Percentiles rank a stretch among this genome's conserved stretches.
These are phyloP conservation scores for Comarum palustre DNA, from an alignment of 306 rosid genomes.

Conservation along the genomic window DNA sequence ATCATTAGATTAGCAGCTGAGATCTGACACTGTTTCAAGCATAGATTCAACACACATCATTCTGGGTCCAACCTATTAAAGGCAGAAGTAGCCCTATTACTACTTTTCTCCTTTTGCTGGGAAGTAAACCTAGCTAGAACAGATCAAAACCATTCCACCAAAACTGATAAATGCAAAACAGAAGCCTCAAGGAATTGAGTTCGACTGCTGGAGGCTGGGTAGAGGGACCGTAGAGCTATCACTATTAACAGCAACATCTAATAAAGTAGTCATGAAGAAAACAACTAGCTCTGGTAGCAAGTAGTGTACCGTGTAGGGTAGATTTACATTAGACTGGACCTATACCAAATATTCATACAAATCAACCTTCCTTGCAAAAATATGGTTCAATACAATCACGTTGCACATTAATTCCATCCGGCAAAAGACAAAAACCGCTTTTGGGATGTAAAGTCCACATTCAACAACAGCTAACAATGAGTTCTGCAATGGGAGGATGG, in stretches of 20 bases:
- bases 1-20: neutral
- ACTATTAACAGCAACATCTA: constrained; percentile 6
- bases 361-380: neutral
- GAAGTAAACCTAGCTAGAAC: neutral
- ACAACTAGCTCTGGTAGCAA: neutral
- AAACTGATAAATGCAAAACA: neutral
- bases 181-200: neutral
- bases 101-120: neutral
- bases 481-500: neutral
- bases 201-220: neutral
- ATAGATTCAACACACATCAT: neutral
- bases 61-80: neutral
- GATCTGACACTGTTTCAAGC: neutral
- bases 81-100: neutral
- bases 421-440: constrained; percentile 28
- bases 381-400: neutral
- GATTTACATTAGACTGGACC: neutral
- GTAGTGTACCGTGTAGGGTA: neutral
- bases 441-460: constrained; percentile 27
- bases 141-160: neutral
- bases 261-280: neutral
- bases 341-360: neutral
- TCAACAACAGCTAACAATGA: constrained; percentile 9
- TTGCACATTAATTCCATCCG: neutral
- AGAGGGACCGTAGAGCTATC: neutral